Conservation (phyloP, 164 flowering plant species). For the Nymphaea colorata region DNA sequence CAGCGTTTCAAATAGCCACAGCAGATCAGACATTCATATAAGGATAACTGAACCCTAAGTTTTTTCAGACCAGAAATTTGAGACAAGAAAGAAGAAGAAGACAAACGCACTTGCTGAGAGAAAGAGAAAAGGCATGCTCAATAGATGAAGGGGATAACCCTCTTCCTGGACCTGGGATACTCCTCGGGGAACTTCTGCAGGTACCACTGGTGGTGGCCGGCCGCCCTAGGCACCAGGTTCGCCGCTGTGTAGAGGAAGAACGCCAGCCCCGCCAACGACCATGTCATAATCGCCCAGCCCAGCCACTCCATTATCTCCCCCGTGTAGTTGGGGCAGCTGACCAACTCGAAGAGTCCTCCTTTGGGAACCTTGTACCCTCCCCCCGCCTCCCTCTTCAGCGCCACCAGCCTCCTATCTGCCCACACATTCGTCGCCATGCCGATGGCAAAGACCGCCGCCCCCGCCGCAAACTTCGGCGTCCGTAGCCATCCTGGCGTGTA, state of each 20-base stretch:
- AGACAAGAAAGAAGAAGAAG: too few relatives aligned
- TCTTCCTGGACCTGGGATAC: slow-evolving; percentile 68
- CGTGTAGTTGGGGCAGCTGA: slow-evolving; percentile 81
- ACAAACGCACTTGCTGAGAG: too few relatives aligned
- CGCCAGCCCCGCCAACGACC: slow-evolving; percentile 74
- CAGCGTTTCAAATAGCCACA: too few relatives aligned
- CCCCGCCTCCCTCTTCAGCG: slow-evolving; percentile 33
- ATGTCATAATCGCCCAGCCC: slow-evolving; percentile 79
- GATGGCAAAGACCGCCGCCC: slow-evolving; percentile 33
- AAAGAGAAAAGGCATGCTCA: slow-evolving; percentile 9
- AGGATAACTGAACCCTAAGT: too few relatives aligned
- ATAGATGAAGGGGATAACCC: slow-evolving; percentile 69
- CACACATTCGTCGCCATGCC: slow-evolving; percentile 59
- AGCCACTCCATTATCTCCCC: slow-evolving; percentile 93
- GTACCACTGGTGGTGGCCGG: slow-evolving; percentile 64
- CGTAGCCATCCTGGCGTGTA: slow-evolving; percentile 31
- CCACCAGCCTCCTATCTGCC: slow-evolving; percentile 54
- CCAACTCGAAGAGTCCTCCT: slow-evolving; percentile 74
- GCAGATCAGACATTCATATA: too few relatives aligned
- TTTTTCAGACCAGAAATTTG: too few relatives aligned
- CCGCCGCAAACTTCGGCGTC: slow-evolving; percentile 44
- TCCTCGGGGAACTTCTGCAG: slow-evolving; percentile 74
- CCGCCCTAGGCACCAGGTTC: slow-evolving; percentile 75
- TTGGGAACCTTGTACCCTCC: slow-evolving; percentile 70
- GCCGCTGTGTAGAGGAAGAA: slow-evolving; percentile 76